Conservation (phyloP, 108 stramenopile genomes). For the Fragilariopsis cylindrus region DNA sequence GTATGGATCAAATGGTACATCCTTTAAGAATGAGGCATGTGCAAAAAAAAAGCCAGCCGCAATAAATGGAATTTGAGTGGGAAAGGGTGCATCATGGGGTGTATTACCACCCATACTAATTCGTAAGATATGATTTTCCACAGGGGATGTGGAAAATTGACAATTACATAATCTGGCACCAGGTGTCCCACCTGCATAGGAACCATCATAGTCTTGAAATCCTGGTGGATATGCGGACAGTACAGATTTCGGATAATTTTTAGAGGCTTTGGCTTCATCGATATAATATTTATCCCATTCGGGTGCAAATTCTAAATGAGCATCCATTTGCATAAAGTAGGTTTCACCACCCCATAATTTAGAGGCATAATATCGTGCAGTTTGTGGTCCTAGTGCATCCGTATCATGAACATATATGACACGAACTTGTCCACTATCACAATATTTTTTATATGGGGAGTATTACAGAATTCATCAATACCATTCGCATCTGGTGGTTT, state of each 20-base stretch:
- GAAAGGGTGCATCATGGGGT: conserved; percentile 44
- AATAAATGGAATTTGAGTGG: conserved; percentile 65
- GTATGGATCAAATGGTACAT: conserved; percentile 91
- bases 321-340: conserved; percentile 84
- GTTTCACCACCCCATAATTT: conserved; percentile 90
- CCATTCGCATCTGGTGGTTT: conserved; percentile 70
- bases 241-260: conserved; percentile 64
- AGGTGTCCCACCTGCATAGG: conserved; percentile 17
- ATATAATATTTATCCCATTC: conserved; percentile 75
- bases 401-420: conserved; percentile 80
- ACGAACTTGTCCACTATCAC: conserved; percentile 68
- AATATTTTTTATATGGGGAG: conserved; percentile 38
- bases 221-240: conserved; percentile 81
- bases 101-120: conserved; percentile 75
- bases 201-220: conserved; percentile 19
- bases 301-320: conserved; percentile 70
- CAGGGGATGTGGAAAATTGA: conserved; percentile 61
- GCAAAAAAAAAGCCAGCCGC: conserved; percentile 95
- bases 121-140: conserved; percentile 61
- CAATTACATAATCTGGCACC: conserved; percentile 34
- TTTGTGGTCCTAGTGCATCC: conserved; percentile 85
- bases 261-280: conserved; percentile 51
- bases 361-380: conserved; percentile 79
- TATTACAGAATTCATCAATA: conserved; percentile 64
- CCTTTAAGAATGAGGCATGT: conserved; percentile 55